Conservation (phyloP, 1,284 basidiomycete species). For the Ceratobasidium sp. region DNA sequence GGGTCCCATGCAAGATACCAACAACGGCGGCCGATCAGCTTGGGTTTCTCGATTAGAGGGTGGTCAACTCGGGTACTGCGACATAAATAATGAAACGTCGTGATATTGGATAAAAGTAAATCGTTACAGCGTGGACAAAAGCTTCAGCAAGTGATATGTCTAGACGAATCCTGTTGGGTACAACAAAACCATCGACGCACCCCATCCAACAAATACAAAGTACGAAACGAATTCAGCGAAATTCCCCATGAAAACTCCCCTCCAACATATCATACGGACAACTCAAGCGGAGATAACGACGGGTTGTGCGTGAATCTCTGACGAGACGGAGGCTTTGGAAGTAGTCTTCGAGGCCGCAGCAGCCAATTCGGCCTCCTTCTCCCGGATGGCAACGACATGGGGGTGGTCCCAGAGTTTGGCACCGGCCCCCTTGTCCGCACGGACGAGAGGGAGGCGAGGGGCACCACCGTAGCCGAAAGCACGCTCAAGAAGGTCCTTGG, state of each 20-base stretch:
- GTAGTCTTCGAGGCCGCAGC: conserved; percentile 10
- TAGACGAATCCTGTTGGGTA: conserved; percentile 7
- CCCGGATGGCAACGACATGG: conserved; percentile 68
- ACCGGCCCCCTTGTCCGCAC: conserved; percentile 57
- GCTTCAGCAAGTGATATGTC: conserved; percentile 29
- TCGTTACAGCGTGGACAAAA: conserved; percentile 38
- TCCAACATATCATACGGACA: neutral
- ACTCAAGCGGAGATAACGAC: conserved; percentile 17
- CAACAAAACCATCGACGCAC: conserved; percentile 8
- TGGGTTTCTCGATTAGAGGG: too few species aligned
- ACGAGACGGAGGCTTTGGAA: conserved; percentile 8
- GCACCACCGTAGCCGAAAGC: conserved; percentile 74
- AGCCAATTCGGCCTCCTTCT: conserved; percentile 57
- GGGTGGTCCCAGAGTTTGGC: conserved; percentile 70
- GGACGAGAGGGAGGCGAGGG: conserved; percentile 74
- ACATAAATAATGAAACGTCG: conserved; percentile 10
- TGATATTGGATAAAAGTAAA: conserved; percentile 30
- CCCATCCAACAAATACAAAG: conserved; percentile 36
- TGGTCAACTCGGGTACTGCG: neutral
- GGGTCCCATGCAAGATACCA: too few species aligned
- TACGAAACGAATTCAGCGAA: neutral
- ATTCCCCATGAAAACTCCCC: conserved; percentile 14
- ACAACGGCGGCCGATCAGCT: too few species aligned
- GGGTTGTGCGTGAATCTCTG: conserved; percentile 13
- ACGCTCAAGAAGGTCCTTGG: conserved; percentile 77